Evolutionary conservation across 208 protist species (phyloP).

Genomic region (Crithidia bombi): DNA sequence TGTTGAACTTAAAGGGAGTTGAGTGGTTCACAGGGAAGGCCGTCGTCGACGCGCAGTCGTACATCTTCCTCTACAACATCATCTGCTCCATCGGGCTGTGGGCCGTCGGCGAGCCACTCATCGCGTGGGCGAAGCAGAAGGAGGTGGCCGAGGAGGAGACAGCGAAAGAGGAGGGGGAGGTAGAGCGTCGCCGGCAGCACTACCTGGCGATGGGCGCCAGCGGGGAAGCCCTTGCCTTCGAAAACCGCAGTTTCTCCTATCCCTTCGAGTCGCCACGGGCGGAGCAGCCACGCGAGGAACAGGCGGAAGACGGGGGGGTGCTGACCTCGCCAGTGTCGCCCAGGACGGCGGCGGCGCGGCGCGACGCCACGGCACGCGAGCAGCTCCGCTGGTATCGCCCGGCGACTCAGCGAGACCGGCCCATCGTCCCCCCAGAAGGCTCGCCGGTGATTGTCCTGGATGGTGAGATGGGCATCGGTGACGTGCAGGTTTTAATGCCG

Average conservation of each 20-base stretch:
- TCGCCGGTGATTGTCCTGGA: conserved; percentile 17
- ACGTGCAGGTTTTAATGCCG: conserved; percentile 4
- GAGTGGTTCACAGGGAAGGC: conserved; percentile 43
- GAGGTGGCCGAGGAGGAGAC: conserved; percentile 28
- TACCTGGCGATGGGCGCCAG: conserved; percentile 1
- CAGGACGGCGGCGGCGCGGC: conserved; percentile 13
- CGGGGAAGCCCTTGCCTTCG: conserved; percentile 7
- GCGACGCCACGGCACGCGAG: conserved; percentile 35
- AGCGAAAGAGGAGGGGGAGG: not conserved
- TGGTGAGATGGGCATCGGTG: conserved; percentile 12
- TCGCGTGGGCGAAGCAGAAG: conserved; percentile 30
- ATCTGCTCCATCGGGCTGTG: conserved; percentile 63
- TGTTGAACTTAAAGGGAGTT: conserved; percentile 72
- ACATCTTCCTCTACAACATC: conserved; percentile 83
- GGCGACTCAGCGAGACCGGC: conserved; percentile 23
- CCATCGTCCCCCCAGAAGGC: conserved; percentile 22
- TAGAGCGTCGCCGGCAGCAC: conserved; percentile 2
- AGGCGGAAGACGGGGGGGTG: not conserved
- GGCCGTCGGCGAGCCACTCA: conserved; percentile 53
- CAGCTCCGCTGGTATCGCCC: conserved; percentile 54
- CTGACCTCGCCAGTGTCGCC: not conserved
- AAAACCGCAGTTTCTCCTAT: conserved; percentile 33
- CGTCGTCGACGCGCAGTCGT: conserved; percentile 44
- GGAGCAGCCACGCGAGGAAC: conserved; percentile 5
- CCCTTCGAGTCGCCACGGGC: conserved; percentile 25